A percentile compares a stretch with the other conserved stretches of the same genome.
These are phyloP conservation scores for Diplodia intermedia DNA, from an alignment of 2,329 filamentous ascomycete species.

Conservation along the genomic window DNA sequence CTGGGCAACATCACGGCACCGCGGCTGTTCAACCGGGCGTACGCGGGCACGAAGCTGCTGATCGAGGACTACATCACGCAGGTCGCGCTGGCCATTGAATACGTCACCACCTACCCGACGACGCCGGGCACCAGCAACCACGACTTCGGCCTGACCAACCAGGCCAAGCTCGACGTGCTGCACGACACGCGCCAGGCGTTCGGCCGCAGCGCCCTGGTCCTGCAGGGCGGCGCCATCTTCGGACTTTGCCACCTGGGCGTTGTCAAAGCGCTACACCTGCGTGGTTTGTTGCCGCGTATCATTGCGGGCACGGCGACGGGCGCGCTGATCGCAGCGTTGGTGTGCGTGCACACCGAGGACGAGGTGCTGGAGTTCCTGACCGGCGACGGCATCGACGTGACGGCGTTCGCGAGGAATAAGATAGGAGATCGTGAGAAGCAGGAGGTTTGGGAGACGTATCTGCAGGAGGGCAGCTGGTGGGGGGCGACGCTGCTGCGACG, in stretches of 20 bases:
- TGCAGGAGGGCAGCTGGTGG: slow-evolving; percentile 45
- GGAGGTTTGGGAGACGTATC: slow-evolving; percentile 36
- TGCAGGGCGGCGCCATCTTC: slow-evolving; percentile 91
- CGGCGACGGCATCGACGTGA: slow-evolving; percentile 81
- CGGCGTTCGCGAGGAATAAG: slow-evolving; percentile 68
- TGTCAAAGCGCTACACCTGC: slow-evolving; percentile 82
- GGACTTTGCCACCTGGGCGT: slow-evolving; percentile 90
- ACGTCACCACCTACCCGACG: slow-evolving; percentile 73
- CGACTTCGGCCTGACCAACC: slow-evolving; percentile 66
- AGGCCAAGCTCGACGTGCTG: slow-evolving; percentile 83
- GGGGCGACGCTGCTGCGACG: slow-evolving; percentile 68
- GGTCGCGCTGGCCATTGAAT: slow-evolving; percentile 79
- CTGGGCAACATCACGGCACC: slow-evolving; percentile 88
- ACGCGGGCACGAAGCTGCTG: slow-evolving; percentile 85
- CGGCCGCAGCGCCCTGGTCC: slow-evolving; percentile 81
- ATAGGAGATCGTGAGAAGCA: slow-evolving; percentile 34
- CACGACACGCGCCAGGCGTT: slow-evolving; percentile 89
- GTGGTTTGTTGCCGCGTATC: slow-evolving; percentile 83
- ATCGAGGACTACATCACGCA: slow-evolving; percentile 91
- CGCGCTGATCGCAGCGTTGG: slow-evolving; percentile 85
- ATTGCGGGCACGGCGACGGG: slow-evolving; percentile 92
- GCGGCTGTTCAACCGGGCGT: slow-evolving; percentile 81
- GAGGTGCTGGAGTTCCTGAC: slow-evolving; percentile 79
- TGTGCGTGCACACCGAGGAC: slow-evolving; percentile 85
- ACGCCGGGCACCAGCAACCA: slow-evolving; percentile 51